Percentiles rank a stretch among this genome's conserved stretches.
phyloP scores from a whole-genome alignment of 768 basidiomycete genomes.

The Leccinum subgranulosum region DNA sequence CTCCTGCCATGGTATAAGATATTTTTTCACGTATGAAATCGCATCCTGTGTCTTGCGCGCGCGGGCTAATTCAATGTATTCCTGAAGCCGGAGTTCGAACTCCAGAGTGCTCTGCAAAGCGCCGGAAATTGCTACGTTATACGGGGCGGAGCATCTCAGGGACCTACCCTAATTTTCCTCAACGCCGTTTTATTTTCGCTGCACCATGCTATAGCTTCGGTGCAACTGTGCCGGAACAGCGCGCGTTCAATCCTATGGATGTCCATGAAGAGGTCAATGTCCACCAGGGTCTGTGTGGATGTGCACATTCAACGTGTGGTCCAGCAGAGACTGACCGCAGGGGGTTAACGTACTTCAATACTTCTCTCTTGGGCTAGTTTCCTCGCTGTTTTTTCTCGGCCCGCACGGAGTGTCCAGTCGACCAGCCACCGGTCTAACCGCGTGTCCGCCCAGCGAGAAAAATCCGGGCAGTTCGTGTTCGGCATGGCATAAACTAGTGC shows the following conservation, averaged over 20 bases:
- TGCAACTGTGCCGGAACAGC: conserved; percentile 68
- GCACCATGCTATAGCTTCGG: conserved; percentile 93
- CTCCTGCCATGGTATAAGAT: conserved; percentile 79
- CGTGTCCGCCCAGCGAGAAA: conserved; percentile 73
- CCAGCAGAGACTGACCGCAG: conserved; percentile 14
- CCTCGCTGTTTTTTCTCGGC: conserved; percentile 73
- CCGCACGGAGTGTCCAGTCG: conserved; percentile 85
- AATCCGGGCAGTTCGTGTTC: conserved; percentile 51
- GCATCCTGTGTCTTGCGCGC: conserved; percentile 65
- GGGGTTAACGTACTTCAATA: conserved; percentile 63
- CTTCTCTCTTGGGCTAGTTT: conserved; percentile 70
- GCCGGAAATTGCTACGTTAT: conserved; percentile 16
- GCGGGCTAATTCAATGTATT: conserved; percentile 90
- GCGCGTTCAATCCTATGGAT: conserved; percentile 85
- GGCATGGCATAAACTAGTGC: conserved; percentile 57
- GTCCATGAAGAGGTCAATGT: conserved; percentile 89
- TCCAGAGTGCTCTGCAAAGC: conserved; percentile 81
- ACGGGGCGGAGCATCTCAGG: conserved; percentile 3
- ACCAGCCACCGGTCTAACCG: conserved; percentile 87
- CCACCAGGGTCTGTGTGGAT: conserved; percentile 67
- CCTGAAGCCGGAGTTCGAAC: conserved; percentile 93
- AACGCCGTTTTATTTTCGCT: conserved; percentile 93
- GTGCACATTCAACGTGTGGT: conserved; percentile 16
- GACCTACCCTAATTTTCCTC: conserved; percentile 79
- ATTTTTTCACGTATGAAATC: conserved; percentile 78